Evolutionary conservation across 2,329 filamentous ascomycete genomes (phyloP), one percentile per base, ranked within the genome.

Genomic region (Sclerotinia minor): DNA sequence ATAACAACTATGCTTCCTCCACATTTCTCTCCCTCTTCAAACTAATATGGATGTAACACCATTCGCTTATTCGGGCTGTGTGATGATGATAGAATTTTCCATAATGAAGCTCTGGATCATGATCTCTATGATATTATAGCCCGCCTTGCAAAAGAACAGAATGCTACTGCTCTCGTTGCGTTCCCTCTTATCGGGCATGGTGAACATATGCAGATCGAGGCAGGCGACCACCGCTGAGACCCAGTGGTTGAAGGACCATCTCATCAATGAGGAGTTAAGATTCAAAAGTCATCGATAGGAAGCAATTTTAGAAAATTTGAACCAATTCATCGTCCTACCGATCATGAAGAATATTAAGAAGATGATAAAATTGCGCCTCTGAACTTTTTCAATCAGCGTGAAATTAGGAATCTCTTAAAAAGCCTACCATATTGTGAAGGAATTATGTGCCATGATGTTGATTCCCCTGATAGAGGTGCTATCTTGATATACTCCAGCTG

Each of bases 181-280:
- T 71, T 81, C 79, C 41, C 71, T 73, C 75, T 72, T 1, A 70
- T 79, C 79, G 6, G 79, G 70, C 1, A 69, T 68, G 2, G 75
- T 45, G 75, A 79, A 77, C 77, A 81, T 80, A 2, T 69, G 73
- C 9, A 82, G 32, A 69, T 82, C 80, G 6, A 77, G 60, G 7
- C 72, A 69, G 1, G 77, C 70, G 77, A 74, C 47, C 77, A 69
- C 72, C 72, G 78, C 29, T 76, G 72, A 1, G 73, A 77, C 4
- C 75, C 75, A 3, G 55, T 71, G 35, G 80, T 73, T 79, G 79
- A 13, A 82, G 54, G 3, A 82, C 78, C 32, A 79, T 75, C n/a
- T 83, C 81, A 68, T 80, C 78, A 58, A 82, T 79, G 26, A 83
- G 68, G 26, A 83, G 75, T 15, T n/a, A 13, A 11, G 55, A 58